A percentile compares a stretch with the other conserved stretches of the same genome.
phyloP scores from a whole-genome alignment of 2,329 filamentous ascomycete genomes.

The Alternaria ethzedia region DNA sequence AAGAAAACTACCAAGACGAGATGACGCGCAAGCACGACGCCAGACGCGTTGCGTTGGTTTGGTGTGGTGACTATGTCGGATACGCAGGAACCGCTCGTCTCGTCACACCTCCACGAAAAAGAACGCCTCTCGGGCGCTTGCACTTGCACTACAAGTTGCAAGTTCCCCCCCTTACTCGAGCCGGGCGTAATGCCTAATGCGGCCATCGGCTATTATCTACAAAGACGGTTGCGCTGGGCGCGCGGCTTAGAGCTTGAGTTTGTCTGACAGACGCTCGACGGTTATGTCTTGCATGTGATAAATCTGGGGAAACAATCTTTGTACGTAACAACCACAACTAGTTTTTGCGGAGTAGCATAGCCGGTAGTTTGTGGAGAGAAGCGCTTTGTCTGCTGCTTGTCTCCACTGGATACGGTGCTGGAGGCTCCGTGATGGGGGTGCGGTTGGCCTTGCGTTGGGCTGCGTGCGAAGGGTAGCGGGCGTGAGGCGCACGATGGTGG shows the following conservation, averaged over 20 bases:
- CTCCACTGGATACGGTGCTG: background rate
- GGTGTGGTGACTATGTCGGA: background rate
- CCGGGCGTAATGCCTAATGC: constrained; percentile 3
- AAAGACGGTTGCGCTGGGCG: background rate
- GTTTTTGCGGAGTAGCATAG: background rate
- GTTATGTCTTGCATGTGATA: constrained; percentile 8
- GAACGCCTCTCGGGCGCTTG: background rate
- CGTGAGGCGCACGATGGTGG: background rate
- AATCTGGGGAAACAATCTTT: constrained; percentile 11
- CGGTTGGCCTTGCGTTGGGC: background rate
- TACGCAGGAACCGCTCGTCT: constrained; percentile 3
- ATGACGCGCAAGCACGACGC: background rate
- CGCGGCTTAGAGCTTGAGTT: background rate
- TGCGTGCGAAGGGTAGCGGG: background rate
- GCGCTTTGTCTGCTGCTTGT: background rate
- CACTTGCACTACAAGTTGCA: background rate
- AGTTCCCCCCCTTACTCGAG: background rate
- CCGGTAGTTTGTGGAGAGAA: background rate
- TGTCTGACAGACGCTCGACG: background rate
- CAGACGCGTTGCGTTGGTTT: background rate
- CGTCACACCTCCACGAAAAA: background rate
- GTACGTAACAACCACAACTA: constrained; percentile 4
- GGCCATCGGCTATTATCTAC: background rate
- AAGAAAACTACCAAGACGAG: background rate
- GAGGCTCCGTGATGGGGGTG: background rate